A percentile compares a stretch with the other conserved stretches of the same genome.
phyloP scores from a whole-genome alignment of 2,329 filamentous ascomycete species.

The Phyllosticta citriasiana region DNA sequence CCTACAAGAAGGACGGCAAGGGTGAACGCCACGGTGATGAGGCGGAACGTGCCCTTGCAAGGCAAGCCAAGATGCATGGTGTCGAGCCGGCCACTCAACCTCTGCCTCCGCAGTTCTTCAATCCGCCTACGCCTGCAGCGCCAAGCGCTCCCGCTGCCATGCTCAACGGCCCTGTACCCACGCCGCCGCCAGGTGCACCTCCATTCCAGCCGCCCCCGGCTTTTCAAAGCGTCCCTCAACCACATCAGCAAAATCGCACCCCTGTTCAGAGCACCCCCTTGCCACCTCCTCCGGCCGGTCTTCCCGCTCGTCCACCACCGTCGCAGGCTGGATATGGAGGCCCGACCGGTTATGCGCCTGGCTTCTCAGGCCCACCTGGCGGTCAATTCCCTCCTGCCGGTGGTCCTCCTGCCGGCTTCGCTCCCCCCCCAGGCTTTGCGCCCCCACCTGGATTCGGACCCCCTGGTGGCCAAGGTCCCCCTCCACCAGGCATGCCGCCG shows the following conservation, averaged over 20 bases:
- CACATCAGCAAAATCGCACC: constrained; percentile 20
- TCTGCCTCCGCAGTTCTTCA: constrained; percentile 63
- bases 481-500: constrained; percentile 5
- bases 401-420: constrained; percentile 40
- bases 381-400: constrained; percentile 22
- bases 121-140: constrained; percentile 23
- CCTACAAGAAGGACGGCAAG: constrained; percentile 98
- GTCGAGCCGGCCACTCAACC: constrained; percentile 72
- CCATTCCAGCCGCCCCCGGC: constrained; percentile 13
- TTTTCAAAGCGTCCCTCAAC: constrained; percentile 34
- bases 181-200: constrained; percentile 26
- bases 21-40: constrained; percentile 92
- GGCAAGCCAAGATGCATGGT: constrained; percentile 89
- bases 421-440: constrained; percentile 19
- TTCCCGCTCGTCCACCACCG: constrained; percentile 61
- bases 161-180: constrained; percentile 26
- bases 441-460: constrained; percentile 6
- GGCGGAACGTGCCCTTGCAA: constrained; percentile 82
- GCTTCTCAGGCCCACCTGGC: constrained; percentile 26
- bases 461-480: constrained; percentile 4
- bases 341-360: constrained; percentile 43
- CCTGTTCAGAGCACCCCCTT: constrained; percentile 35
- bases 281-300: constrained; percentile 48
- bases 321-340: constrained; percentile 59
- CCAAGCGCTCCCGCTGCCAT: constrained; percentile 36